Percentiles rank a stretch among this genome's conserved stretches.
Conservation (phyloP, 495 filamentous ascomycete genomes). For the Clavariopsis aquatica region DNA sequence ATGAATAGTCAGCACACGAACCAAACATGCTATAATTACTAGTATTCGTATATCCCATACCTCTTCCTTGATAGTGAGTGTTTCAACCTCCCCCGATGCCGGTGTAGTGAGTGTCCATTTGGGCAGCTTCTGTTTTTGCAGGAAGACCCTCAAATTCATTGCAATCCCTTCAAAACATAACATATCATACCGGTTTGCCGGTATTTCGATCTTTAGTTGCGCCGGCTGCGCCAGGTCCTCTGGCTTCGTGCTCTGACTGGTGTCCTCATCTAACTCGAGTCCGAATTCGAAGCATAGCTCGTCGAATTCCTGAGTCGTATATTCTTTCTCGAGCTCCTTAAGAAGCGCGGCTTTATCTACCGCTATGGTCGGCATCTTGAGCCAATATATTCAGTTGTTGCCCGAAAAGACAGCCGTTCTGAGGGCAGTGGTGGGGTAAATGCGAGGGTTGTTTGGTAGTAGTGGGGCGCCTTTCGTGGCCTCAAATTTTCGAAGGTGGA, state of each 20-base stretch:
- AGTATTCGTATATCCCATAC: constrained; percentile 45
- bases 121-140: constrained; percentile 69
- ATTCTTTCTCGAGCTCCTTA: constrained; percentile 87
- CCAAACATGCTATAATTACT: background rate
- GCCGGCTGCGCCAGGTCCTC: constrained; percentile 53
- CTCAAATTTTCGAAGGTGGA: background rate
- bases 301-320: constrained; percentile 92
- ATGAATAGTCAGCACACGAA: constrained; percentile 18
- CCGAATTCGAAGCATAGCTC: constrained; percentile 98
- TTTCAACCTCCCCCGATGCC: constrained; percentile 70
- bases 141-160: constrained; percentile 93
- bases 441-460: background rate
- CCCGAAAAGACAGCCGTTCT: background rate
- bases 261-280: constrained; percentile 96
- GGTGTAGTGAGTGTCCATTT: constrained; percentile 75
- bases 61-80: constrained; percentile 73
- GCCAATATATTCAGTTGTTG: background rate
- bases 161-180: constrained; percentile 97
- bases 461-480: background rate
- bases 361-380: constrained; percentile 81
- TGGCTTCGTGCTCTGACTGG: constrained; percentile 44
- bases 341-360: constrained; percentile 95
- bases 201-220: constrained; percentile 97
- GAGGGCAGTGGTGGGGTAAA: constrained; percentile 25
- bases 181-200: constrained; percentile 98